These are phyloP conservation scores for Deinandra increscens DNA, from an alignment of 129 eudicot genomes.

Conservation along the genomic window DNA sequence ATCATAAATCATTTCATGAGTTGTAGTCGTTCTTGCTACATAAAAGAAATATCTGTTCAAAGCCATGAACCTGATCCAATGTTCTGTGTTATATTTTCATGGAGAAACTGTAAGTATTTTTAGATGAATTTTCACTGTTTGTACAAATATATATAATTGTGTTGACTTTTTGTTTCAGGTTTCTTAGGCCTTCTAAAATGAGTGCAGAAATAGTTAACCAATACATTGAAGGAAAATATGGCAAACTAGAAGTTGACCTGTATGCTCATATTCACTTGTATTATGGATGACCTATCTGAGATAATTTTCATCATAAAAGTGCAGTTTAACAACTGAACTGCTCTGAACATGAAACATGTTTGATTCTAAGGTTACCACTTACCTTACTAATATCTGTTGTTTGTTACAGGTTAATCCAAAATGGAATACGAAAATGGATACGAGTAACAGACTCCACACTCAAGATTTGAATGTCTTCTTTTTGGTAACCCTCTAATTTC, in stretches of 20 bases:
- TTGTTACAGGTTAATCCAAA: too few species aligned
- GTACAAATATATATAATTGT: neutral
- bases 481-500: too few species aligned
- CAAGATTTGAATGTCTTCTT: too few species aligned
- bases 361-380: too few species aligned
- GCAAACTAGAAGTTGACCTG: conserved; percentile 81
- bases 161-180: conserved; percentile 47
- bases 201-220: conserved; percentile 65
- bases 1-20: neutral
- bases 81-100: neutral
- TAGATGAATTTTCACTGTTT: neutral
- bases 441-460: too few species aligned
- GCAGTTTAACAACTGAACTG: too few species aligned
- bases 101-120: neutral
- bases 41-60: neutral
- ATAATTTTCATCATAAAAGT: too few species aligned
- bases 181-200: conserved; percentile 91
- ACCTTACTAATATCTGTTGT: too few species aligned
- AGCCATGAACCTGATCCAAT: neutral
- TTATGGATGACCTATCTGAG: too few species aligned
- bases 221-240: conserved; percentile 91
- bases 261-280: conserved; percentile 28
- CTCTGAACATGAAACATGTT: too few species aligned
- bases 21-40: neutral
- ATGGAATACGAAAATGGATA: too few species aligned